Base-by-base conservation (phyloP, 2,329 filamentous ascomycete species). In the Simplicillium aogashimaense region DNA sequence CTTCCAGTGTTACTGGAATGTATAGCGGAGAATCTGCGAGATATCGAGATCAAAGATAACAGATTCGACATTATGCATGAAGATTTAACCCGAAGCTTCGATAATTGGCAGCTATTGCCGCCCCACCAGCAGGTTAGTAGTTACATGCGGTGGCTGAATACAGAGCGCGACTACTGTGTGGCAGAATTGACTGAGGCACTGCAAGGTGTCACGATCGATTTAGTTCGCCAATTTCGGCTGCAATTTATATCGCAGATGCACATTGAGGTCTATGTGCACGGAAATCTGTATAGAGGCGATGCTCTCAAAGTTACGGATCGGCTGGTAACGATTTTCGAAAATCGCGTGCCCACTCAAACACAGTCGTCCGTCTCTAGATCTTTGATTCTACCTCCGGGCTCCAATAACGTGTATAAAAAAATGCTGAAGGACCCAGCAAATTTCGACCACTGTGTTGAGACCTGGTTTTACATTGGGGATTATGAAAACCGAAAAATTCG, bases 271-370 rank as follows among this genome's bases (percentile, higher is more conserved):
- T 75, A 94, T 42, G 84, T 82, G 0, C 89, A 95, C 52, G 92
- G 92, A 39, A 98, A 98, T 58, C 59, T 98, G 41, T 88, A 94
- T 68, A 94, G 89, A 63, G 87, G 94, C 57, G 92, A 98, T 55
- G 88, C 87, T 0, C 68, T 95, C 41, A 83, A 82, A 56, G 74
- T 95, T 56, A 90, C 86, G 0, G 79, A 92, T 48, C 74, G 94
- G 51, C 74, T 95, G 17, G 86, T 94, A 58, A 78, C 73, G 7
- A 86, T 76, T 1, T 63, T 98, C 36, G 82, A 83, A 57, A 82
- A 88, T 11, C 77, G 82, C 28, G 63, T 74, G 14, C 66, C 97
- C 14, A 85, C 88, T 3, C 73, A 74, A 34, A 74, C 79, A 17
- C 87, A 97, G 57, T 90, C 87, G 81, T 80, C 81, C 15, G 77